Evolutionary conservation across 352 stramenopile genomes (phyloP).

Genomic region (Phytophthora idaei): DNA sequence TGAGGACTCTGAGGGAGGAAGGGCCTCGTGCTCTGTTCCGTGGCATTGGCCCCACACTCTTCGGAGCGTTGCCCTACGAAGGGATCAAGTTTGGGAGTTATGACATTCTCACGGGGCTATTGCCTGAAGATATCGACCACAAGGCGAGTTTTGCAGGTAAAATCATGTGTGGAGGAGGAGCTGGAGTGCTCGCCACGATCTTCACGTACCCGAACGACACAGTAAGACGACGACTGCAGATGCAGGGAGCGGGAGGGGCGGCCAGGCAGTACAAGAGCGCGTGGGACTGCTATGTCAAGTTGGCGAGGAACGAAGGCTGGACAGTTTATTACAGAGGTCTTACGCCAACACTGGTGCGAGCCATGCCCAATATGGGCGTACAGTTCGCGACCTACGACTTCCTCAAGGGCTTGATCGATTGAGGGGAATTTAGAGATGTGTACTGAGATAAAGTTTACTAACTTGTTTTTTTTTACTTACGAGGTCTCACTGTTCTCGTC

Average conservation of each 20-base stretch:
- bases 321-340: constrained; percentile 79
- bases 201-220: constrained; percentile 92
- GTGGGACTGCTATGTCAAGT: constrained; percentile 77
- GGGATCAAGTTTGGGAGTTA: constrained; percentile 86
- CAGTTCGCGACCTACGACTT: constrained; percentile 89
- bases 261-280: constrained; percentile 71
- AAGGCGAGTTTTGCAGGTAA: constrained; percentile 67
- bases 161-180: constrained; percentile 76
- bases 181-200: constrained; percentile 84
- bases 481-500: constrained; percentile 8
- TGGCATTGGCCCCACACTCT: constrained; percentile 72
- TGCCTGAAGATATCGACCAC: constrained; percentile 64
- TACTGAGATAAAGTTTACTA: neutral
- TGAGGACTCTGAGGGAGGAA: constrained; percentile 74
- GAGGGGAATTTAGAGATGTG: constrained; percentile 1
- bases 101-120: constrained; percentile 62
- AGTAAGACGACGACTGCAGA: constrained; percentile 83
- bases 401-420: constrained; percentile 56
- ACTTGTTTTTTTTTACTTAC: constrained; percentile 1
- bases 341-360: constrained; percentile 78
- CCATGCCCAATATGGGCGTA: constrained; percentile 88
- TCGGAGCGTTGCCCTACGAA: constrained; percentile 79
- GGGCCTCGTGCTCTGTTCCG: constrained; percentile 68
- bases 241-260: constrained; percentile 77
- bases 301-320: constrained; percentile 68